Percentiles rank a stretch among this genome's conserved stretches.
These are phyloP conservation scores for Xylariomycetidae sp. DNA, from an alignment of 2,329 filamentous ascomycete species.

Conservation along the genomic window DNA sequence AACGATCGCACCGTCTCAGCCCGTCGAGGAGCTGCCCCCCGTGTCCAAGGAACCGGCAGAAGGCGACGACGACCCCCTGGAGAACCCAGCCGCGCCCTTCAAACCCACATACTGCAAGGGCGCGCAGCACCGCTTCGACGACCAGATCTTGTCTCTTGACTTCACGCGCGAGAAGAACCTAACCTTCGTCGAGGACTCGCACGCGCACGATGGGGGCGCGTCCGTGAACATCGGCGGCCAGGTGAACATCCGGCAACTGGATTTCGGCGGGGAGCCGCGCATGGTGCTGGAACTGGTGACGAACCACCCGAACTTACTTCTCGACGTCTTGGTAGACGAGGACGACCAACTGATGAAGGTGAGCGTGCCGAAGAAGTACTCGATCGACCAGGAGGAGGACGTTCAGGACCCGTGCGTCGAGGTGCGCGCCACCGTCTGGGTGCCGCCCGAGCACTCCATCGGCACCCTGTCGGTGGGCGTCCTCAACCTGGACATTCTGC, in stretches of 20 bases:
- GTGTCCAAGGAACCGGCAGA: conserved; percentile 5
- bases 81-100: conserved; percentile 9
- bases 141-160: conserved; percentile 26
- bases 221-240: conserved; percentile 38
- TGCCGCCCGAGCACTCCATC: conserved; percentile 35
- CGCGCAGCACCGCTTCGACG: conserved; percentile 22
- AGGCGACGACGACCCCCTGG: conserved; percentile 10
- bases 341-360: conserved; percentile 33
- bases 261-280: conserved; percentile 27
- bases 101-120: conserved; percentile 17
- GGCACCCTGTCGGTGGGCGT: conserved; percentile 30
- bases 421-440: conserved; percentile 40
- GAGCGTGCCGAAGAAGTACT: conserved; percentile 30
- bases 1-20: conserved; percentile 13
- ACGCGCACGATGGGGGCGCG: conserved; percentile 18
- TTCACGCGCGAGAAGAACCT: conserved; percentile 32
- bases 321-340: conserved; percentile 28
- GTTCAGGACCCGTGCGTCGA: conserved; percentile 40
- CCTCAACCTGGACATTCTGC: conserved; percentile 30
- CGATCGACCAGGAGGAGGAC: conserved; percentile 18
- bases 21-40: conserved; percentile 11
- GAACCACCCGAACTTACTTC: conserved; percentile 36
- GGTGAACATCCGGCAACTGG: conserved; percentile 35
- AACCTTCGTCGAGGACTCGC: conserved; percentile 32
- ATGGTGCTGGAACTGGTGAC: conserved; percentile 39